Percentiles rank a stretch among this genome's conserved stretches.
phyloP scores from a whole-genome alignment of 1,284 basidiomycete genomes.

The Uromyces viciae-fabae region DNA sequence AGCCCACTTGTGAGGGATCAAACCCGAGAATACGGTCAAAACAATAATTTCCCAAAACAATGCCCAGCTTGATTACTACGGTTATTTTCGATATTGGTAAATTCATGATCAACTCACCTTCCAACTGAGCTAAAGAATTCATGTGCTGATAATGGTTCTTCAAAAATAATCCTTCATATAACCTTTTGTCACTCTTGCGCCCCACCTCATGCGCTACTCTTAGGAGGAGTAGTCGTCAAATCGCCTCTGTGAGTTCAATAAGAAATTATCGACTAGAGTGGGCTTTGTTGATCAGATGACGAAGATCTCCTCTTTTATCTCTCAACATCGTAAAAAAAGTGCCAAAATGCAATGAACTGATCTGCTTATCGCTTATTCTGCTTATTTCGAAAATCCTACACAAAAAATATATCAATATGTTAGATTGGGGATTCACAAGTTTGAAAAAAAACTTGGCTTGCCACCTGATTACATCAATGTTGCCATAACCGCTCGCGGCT shows the following conservation, averaged over 20 bases:
- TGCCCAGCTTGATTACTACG: conserved; percentile 8
- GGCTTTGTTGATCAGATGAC: neutral
- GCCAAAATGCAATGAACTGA: neutral
- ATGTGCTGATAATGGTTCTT: too few species aligned
- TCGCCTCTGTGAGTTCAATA: conserved; percentile 25
- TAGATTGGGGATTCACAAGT: conserved; percentile 32
- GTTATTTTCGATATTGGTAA: conserved; percentile 24
- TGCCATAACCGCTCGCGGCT: conserved; percentile 53
- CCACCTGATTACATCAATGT: conserved; percentile 55
- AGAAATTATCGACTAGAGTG: too few species aligned
- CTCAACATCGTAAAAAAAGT: neutral
- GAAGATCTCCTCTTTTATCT: neutral
- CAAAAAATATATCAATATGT: neutral
- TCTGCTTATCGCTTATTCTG: neutral
- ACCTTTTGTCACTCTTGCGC: neutral
- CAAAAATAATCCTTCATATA: neutral
- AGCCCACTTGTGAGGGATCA: too few species aligned
- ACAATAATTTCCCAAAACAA: too few species aligned
- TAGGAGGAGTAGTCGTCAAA: conserved; percentile 41
- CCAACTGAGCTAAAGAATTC: too few species aligned
- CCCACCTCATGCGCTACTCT: neutral
- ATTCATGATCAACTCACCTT: neutral
- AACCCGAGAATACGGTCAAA: too few species aligned
- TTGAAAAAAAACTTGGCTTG: conserved; percentile 48
- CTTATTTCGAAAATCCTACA: too few species aligned